Evolutionary conservation across 1,139 yeast genomes (phyloP).

Genomic region (Starmera stellimalicola): DNA sequence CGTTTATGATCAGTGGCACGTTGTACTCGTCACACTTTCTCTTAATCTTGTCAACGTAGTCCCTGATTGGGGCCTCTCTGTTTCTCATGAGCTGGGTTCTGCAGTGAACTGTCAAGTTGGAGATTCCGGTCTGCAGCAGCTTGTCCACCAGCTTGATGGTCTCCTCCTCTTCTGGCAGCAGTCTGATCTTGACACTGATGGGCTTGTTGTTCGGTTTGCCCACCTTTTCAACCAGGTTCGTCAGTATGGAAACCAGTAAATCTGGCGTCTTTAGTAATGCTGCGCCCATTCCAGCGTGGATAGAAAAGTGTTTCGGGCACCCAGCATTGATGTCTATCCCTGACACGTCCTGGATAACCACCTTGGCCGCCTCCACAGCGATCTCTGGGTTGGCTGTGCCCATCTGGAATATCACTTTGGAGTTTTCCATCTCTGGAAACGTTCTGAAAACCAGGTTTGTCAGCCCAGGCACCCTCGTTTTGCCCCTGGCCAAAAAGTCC

Average conservation of each 20-base stretch:
- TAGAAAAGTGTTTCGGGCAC: slow-evolving; percentile 84
- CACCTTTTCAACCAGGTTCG: slow-evolving; percentile 61
- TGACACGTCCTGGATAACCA: slow-evolving; percentile 76
- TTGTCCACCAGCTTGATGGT: slow-evolving; percentile 53
- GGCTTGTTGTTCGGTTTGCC: slow-evolving; percentile 73
- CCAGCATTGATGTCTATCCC: slow-evolving; percentile 95
- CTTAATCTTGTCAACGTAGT: slow-evolving; percentile 51
- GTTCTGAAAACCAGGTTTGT: slow-evolving; percentile 63
- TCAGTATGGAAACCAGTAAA: slow-evolving; percentile 55
- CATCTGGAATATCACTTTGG: slow-evolving; percentile 72
- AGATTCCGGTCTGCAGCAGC: slow-evolving; percentile 72
- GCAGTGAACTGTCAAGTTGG: slow-evolving; percentile 83
- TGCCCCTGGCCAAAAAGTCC: slow-evolving; percentile 39
- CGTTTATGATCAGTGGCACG: slow-evolving; percentile 73
- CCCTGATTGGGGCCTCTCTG: slow-evolving; percentile 68
- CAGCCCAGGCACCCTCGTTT: slow-evolving; percentile 31
- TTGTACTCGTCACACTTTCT: slow-evolving; percentile 51
- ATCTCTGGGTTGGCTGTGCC: slow-evolving; percentile 79
- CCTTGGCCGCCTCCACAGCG: slow-evolving; percentile 80
- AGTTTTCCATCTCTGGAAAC: slow-evolving; percentile 48
- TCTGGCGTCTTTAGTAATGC: slow-evolving; percentile 82
- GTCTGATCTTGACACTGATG: slow-evolving; percentile 81
- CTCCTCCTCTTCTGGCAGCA: slow-evolving; percentile 52
- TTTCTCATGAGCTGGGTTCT: slow-evolving; percentile 87
- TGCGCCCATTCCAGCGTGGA: slow-evolving; percentile 97